Conservation (phyloP, 148 eudicot species). For the Amaranthus cruentus region DNA sequence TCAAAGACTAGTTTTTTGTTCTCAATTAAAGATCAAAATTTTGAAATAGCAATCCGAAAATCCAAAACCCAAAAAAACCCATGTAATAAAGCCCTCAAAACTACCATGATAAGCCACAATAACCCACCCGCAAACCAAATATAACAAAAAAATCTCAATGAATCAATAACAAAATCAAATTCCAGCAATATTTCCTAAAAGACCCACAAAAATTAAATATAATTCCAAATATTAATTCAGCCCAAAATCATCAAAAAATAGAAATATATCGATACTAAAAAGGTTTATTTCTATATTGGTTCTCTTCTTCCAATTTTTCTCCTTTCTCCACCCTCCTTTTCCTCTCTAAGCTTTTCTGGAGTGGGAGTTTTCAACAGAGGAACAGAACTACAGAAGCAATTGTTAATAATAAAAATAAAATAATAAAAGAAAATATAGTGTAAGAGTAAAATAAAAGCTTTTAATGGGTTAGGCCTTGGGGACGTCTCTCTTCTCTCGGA, state of each 20-base stretch:
- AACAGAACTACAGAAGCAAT: not conserved
- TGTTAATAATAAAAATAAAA: not conserved
- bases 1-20: not conserved
- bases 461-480: too few species aligned
- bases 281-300: not conserved
- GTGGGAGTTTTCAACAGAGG: conserved; percentile 25
- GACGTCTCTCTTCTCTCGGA: too few species aligned
- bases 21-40: conserved; percentile 24
- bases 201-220: not conserved
- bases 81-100: conserved; percentile 44
- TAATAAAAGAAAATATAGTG: not conserved
- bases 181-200: not conserved
- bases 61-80: conserved; percentile 70
- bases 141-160: conserved; percentile 6
- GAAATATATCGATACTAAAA: not conserved
- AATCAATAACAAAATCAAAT: conserved; percentile 21
- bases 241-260: conserved; percentile 6
- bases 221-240: conserved; percentile 8
- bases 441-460: not conserved
- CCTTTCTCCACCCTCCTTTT: not conserved
- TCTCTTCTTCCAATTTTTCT: conserved; percentile 2
- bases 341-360: conserved; percentile 24
- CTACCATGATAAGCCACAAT: conserved; percentile 49
- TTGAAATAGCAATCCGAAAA: conserved; percentile 42
- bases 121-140: conserved; percentile 8